A percentile compares a stretch with the other conserved stretches of the same genome.
These are phyloP conservation scores for Epicoccum sorghinum DNA, from an alignment of 2,329 filamentous ascomycete species.

Conservation along the genomic window DNA sequence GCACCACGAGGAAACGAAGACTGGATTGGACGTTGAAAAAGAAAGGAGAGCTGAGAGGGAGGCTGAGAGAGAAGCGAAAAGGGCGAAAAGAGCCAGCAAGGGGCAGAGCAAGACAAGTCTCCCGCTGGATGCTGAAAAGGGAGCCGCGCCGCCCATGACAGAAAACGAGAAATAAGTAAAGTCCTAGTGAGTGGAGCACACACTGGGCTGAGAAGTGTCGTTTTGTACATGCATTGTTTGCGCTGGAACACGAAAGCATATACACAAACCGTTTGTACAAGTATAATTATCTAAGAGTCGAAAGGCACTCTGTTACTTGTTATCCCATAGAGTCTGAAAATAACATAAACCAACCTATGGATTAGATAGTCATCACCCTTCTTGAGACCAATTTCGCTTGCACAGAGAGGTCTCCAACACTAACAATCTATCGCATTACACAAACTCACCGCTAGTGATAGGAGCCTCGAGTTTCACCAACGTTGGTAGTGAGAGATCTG, in stretches of 20 bases:
- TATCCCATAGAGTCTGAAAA: no score
- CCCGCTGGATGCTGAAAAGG: constrained; percentile 12
- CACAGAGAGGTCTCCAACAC: no score
- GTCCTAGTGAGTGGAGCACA: not conserved
- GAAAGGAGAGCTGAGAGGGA: constrained; percentile 46
- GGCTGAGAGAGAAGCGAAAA: constrained; percentile 38
- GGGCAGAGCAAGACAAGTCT: constrained; percentile 11
- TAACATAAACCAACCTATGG: no score
- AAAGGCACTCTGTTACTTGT: no score
- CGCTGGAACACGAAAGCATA: not conserved
- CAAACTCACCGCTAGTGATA: no score
- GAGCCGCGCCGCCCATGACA: not conserved
- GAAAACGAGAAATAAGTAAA: constrained; percentile 4
- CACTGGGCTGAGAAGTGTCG: not conserved
- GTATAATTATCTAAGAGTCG: not conserved
- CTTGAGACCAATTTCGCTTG: no score
- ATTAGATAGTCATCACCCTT: no score
- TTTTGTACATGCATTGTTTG: not conserved
- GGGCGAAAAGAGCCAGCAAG: constrained; percentile 34
- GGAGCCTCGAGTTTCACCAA: no score
- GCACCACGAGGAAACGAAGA: constrained; percentile 57
- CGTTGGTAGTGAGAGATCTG: no score
- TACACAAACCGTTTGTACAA: not conserved
- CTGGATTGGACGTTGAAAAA: constrained; percentile 53
- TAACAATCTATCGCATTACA: no score